These are phyloP conservation scores for Eucalyptus lansdowneana DNA, from an alignment of 345 rosid species.

Conservation along the genomic window DNA sequence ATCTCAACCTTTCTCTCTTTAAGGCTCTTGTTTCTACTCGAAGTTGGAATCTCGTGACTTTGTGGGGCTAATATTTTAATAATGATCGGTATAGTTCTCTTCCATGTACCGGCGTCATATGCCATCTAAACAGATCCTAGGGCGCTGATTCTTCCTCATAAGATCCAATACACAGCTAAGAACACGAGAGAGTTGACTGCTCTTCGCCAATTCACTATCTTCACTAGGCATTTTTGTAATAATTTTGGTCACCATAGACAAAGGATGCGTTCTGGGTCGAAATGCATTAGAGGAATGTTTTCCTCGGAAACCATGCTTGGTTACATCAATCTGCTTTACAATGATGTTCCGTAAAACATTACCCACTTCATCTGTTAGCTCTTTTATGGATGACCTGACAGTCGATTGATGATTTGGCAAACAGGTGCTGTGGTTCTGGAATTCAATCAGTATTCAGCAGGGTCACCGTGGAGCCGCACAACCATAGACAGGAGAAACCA, in stretches of 20 bases:
- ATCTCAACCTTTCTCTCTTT: constrained; percentile 1
- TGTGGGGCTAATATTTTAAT: neutral
- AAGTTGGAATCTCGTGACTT: constrained; percentile 1
- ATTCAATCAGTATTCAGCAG: constrained; percentile 62
- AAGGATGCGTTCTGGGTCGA: neutral
- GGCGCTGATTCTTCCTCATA: neutral
- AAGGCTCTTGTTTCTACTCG: constrained; percentile 3
- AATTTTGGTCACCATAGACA: neutral
- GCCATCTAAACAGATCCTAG: neutral
- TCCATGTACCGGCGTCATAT: neutral
- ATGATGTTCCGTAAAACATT: neutral
- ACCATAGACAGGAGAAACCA: constrained; percentile 43
- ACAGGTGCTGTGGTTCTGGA: constrained; percentile 50
- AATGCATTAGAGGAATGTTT: neutral
- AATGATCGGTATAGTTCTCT: neutral
- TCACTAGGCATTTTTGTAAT: neutral
- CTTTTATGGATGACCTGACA: neutral
- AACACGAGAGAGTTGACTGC: neutral
- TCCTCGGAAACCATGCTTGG: neutral
- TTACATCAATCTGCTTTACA: neutral
- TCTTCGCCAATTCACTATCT: neutral
- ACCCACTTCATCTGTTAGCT: neutral
- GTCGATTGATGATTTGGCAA: neutral
- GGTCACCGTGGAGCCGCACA: constrained; percentile 63
- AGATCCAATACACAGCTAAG: neutral